These are phyloP conservation scores for Linaria vulgaris DNA, from an alignment of 257 asterid species.

Conservation along the genomic window DNA sequence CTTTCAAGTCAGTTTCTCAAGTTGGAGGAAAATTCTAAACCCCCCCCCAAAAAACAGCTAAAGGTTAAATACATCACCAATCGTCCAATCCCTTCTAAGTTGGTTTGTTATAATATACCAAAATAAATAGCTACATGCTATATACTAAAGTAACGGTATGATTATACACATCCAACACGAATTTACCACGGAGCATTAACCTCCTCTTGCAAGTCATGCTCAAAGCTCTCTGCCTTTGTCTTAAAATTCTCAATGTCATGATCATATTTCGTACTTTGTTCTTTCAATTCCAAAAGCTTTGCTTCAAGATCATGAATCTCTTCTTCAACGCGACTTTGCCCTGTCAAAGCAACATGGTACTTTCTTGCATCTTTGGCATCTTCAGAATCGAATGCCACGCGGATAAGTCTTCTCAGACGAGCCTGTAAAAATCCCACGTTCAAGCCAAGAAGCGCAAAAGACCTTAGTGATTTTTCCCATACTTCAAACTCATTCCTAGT, in stretches of 20 bases:
- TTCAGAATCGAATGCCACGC: conserved; percentile 41
- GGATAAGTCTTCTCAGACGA: conserved; percentile 31
- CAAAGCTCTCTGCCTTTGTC: conserved; percentile 42
- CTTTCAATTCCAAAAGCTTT: conserved; percentile 46
- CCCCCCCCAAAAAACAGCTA: too few relatives aligned
- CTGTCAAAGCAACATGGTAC: conserved; percentile 39
- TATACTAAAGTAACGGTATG: background rate
- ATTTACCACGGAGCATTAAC: conserved; percentile 43
- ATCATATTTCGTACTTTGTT: conserved; percentile 27
- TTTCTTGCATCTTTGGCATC: conserved; percentile 34
- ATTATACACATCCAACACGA: background rate
- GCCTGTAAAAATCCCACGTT: conserved; percentile 40
- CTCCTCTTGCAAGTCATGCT: conserved; percentile 41
- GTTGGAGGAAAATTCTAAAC: too few relatives aligned
- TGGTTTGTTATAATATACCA: background rate
- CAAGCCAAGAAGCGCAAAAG: conserved; percentile 54
- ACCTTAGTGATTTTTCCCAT: conserved; percentile 53
- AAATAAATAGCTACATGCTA: background rate
- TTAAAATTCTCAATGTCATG: conserved; percentile 33
- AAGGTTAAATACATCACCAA: too few relatives aligned
- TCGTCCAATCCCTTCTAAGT: too few relatives aligned
- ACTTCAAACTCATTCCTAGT: conserved; percentile 38
- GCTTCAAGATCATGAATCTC: conserved; percentile 43
- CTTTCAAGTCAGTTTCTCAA: too few relatives aligned
- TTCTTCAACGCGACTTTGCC: conserved; percentile 25